Conservation (phyloP, 2,329 filamentous ascomycete genomes). For the Trichoderma harzianum region DNA sequence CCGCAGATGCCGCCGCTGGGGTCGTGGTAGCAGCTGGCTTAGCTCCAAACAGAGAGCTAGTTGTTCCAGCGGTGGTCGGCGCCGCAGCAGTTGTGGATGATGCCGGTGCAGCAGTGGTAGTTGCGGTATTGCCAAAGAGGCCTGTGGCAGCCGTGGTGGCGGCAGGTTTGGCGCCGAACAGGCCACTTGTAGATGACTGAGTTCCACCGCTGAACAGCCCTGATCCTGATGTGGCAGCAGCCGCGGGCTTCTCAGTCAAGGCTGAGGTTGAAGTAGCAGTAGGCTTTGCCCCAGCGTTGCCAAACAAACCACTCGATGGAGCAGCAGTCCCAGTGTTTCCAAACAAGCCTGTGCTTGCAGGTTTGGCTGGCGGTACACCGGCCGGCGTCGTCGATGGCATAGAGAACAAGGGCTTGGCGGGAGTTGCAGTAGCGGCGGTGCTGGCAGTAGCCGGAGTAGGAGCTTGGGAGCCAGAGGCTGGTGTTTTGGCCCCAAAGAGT, state of each 20-base stretch:
- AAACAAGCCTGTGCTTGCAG: conserved; percentile 21
- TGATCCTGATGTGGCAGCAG: conserved; percentile 23
- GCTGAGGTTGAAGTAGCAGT: conserved; percentile 16
- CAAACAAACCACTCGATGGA: conserved; percentile 27
- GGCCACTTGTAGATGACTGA: conserved; percentile 26
- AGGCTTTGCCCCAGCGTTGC: conserved; percentile 22
- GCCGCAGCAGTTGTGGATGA: conserved; percentile 26
- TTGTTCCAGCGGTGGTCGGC: conserved; percentile 24
- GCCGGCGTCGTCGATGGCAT: conserved; percentile 54
- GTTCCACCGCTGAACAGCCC: conserved; percentile 32
- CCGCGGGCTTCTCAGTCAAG: conserved; percentile 17
- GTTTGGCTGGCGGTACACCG: conserved; percentile 48
- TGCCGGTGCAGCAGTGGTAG: conserved; percentile 23
- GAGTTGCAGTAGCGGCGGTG: conserved; percentile 31
- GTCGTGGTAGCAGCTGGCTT: conserved; percentile 37
- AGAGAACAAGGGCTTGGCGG: conserved; percentile 46
- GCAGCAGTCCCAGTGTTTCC: conserved; percentile 15
- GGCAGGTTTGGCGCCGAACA: conserved; percentile 26
- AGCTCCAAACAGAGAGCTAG: conserved; percentile 38
- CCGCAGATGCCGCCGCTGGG: conserved; percentile 34
- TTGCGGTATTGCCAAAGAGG: conserved; percentile 27
- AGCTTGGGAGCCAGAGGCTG: conserved; percentile 5
- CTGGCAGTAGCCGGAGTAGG: conserved; percentile 20
- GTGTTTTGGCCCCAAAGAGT: conserved; percentile 21
- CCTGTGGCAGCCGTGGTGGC: conserved; percentile 22